Percentiles rank a stretch among this genome's conserved stretches.
phyloP scores from a whole-genome alignment of 1,284 basidiomycete genomes.

The Rhodotorula glutinis region DNA sequence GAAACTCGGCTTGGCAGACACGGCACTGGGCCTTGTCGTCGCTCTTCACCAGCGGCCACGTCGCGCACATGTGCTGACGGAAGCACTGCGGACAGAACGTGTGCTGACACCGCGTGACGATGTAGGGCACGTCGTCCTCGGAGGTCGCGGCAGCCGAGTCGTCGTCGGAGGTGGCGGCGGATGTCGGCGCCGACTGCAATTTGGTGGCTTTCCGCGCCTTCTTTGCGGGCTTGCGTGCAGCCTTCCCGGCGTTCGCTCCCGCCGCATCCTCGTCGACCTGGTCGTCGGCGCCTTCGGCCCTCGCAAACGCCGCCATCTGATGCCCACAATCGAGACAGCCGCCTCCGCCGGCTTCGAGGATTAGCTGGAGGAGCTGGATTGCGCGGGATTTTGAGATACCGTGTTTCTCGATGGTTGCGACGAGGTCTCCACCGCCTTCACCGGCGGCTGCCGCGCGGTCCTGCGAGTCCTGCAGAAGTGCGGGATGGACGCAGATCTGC shows the following conservation, averaged over 20 bases:
- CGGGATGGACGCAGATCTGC: constrained; percentile 95
- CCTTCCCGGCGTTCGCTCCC: constrained; percentile 36
- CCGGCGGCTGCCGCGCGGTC: constrained; percentile 36
- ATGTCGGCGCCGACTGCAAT: constrained; percentile 51
- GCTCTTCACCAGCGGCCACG: constrained; percentile 64
- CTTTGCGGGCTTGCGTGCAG: constrained; percentile 48
- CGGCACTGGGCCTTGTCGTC: constrained; percentile 71
- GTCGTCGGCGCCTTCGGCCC: constrained; percentile 14
- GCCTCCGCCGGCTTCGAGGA: constrained; percentile 73
- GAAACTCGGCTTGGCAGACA: constrained; percentile 63
- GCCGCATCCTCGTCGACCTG: constrained; percentile 51
- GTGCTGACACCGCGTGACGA: constrained; percentile 91
- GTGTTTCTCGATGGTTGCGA: constrained; percentile 62
- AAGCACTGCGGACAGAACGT: constrained; percentile 85
- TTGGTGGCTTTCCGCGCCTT: constrained; percentile 29
- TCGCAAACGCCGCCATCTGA: constrained; percentile 57
- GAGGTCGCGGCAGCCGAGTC: constrained; percentile 46
- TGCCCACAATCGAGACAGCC: constrained; percentile 80
- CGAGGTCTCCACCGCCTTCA: constrained; percentile 59
- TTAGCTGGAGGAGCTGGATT: constrained; percentile 69
- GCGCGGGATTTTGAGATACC: constrained; percentile 77
- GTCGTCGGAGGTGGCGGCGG: constrained; percentile 55
- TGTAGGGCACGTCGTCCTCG: constrained; percentile 56
- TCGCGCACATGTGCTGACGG: constrained; percentile 53
- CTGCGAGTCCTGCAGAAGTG: constrained; percentile 65